A percentile compares a stretch with the other conserved stretches of the same genome.
Evolutionary conservation across 768 basidiomycete genomes (phyloP).

Genomic region (Lenzites betulinus): DNA sequence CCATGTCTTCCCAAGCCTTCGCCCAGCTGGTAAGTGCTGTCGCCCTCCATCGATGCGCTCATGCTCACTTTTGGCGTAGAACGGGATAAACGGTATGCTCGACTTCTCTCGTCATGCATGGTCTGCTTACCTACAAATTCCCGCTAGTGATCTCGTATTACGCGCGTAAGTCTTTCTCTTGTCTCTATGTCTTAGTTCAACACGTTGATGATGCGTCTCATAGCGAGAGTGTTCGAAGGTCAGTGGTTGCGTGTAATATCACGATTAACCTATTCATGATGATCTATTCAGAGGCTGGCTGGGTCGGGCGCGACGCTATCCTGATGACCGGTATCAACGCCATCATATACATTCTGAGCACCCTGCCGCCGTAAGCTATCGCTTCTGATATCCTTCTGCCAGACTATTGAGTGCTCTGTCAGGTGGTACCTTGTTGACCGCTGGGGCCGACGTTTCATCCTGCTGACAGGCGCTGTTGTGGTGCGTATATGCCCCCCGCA

Average conservation of each 20-base stretch:
- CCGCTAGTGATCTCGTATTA: constrained; percentile 89
- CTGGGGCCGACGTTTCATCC: constrained; percentile 85
- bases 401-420: not conserved
- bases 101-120: not conserved
- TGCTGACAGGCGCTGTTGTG: constrained; percentile 82
- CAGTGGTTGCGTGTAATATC: constrained; percentile 10
- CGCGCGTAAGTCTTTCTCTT: constrained; percentile 64
- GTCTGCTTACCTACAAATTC: not conserved
- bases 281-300: constrained; percentile 77
- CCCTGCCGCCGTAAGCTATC: constrained; percentile 72
- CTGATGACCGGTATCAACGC: constrained; percentile 96
- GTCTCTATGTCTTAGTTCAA: constrained; percentile 4
- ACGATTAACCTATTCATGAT: constrained; percentile 5
- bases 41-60: not conserved
- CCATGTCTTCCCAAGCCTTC: constrained; percentile 95
- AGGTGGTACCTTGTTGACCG: constrained; percentile 95
- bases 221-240: constrained; percentile 93
- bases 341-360: constrained; percentile 76
- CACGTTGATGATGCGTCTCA: not conserved
- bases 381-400: not conserved
- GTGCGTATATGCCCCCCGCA: constrained; percentile 42
- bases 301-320: constrained; percentile 91
- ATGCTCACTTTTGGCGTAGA: constrained; percentile 45
- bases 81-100: constrained; percentile 85
- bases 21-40: constrained; percentile 77